Conservation (phyloP, 805 yeast genomes). For the Barnettozyma pratensis region DNA sequence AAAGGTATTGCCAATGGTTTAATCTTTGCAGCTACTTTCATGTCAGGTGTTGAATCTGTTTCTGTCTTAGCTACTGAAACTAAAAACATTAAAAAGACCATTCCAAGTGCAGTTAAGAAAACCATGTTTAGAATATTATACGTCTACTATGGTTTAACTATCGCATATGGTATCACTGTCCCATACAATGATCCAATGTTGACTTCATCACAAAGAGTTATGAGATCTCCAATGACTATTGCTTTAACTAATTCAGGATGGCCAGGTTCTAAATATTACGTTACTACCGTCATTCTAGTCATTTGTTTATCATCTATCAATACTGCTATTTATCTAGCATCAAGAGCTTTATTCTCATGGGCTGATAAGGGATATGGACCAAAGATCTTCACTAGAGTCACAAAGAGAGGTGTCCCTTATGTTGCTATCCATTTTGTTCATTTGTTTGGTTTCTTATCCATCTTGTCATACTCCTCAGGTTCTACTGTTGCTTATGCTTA, state of each 20-base stretch:
- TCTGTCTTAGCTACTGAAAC: slow-evolving; percentile 77
- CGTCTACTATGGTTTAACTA: slow-evolving; percentile 47
- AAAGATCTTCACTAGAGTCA: slow-evolving; percentile 43
- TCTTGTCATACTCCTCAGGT: slow-evolving; percentile 44
- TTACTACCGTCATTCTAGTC: slow-evolving; percentile 61
- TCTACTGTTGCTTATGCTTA: slow-evolving; percentile 61
- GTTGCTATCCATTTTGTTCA: slow-evolving; percentile 55
- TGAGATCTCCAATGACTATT: slow-evolving; percentile 66
- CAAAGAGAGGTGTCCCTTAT: slow-evolving; percentile 59
- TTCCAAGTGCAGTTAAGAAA: slow-evolving; percentile 64
- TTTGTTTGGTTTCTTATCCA: slow-evolving; percentile 56
- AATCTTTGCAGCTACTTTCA: slow-evolving; percentile 68
- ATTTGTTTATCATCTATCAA: slow-evolving; percentile 68
- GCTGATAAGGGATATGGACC: slow-evolving; percentile 62
- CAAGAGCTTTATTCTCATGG: slow-evolving; percentile 61
- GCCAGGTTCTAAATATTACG: slow-evolving; percentile 54
- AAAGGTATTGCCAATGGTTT: slow-evolving; percentile 56
- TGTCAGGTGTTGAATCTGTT: slow-evolving; percentile 72
- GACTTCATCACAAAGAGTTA: slow-evolving; percentile 27
- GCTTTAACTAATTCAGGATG: slow-evolving; percentile 69
- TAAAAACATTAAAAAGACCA: slow-evolving; percentile 60
- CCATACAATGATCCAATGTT: slow-evolving; percentile 59
- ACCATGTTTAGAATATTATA: slow-evolving; percentile 59
- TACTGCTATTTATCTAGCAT: slow-evolving; percentile 63
- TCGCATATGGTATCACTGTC: slow-evolving; percentile 52